A percentile compares a stretch with the other conserved stretches of the same genome.
These are phyloP conservation scores for Alternaria infectoria DNA, from an alignment of 2,329 filamentous ascomycete genomes.

Conservation along the genomic window DNA sequence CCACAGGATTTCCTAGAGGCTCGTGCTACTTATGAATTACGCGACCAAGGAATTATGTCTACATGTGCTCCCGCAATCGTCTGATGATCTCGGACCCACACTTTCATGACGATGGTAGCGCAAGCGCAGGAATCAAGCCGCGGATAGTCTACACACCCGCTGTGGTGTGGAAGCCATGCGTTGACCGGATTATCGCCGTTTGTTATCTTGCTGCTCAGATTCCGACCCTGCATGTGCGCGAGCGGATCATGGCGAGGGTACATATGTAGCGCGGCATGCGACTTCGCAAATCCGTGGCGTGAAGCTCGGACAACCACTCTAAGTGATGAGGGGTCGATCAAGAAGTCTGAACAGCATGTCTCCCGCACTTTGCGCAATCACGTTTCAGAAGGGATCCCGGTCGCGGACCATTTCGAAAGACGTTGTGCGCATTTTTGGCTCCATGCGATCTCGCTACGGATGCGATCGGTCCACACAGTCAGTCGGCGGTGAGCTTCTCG, in stretches of 20 bases:
- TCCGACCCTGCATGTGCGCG: conserved; percentile 38
- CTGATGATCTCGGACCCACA: conserved; percentile 18
- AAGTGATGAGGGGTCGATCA: conserved; percentile 37
- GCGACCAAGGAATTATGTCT: conserved; percentile 11
- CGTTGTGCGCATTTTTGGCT: conserved; percentile 22
- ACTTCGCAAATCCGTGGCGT: conserved; percentile 29
- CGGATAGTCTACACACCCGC: conserved; percentile 6
- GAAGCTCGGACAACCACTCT: conserved; percentile 29
- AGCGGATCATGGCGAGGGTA: conserved; percentile 32
- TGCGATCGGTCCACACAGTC: conserved; percentile 30
- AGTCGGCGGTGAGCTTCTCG: conserved; percentile 45
- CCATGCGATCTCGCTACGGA: conserved; percentile 32
- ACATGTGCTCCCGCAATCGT: conserved; percentile 8
- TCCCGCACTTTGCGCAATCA: conserved; percentile 40
- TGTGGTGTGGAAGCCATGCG: background rate
- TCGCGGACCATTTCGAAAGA: conserved; percentile 28
- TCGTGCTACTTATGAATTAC: conserved; percentile 12
- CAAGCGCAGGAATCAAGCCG: conserved; percentile 13
- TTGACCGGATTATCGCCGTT: conserved; percentile 7
- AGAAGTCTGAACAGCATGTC: conserved; percentile 19
- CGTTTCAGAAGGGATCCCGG: conserved; percentile 19
- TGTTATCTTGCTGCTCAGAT: conserved; percentile 13
- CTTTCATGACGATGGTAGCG: conserved; percentile 19
- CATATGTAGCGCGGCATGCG: conserved; percentile 40
- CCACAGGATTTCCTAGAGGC: conserved; percentile 4